These are phyloP conservation scores for Termitomyces sp. DNA, from an alignment of 768 basidiomycete species.

Conservation along the genomic window DNA sequence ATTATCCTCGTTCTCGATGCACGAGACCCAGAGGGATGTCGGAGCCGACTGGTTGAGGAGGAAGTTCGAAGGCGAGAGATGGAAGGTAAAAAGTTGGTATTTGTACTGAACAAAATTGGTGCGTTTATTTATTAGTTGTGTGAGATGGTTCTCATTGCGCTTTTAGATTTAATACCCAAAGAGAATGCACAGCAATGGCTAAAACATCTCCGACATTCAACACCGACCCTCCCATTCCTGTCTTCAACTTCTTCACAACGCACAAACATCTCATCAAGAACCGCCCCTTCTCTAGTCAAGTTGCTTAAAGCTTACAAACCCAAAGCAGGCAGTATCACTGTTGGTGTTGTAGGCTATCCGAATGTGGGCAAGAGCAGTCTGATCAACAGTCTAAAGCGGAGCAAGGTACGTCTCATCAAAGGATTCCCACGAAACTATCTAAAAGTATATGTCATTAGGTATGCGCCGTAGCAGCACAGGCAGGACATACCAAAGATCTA, in stretches of 20 bases:
- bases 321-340: constrained; percentile 64
- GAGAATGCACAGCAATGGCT: constrained; percentile 89
- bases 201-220: constrained; percentile 84
- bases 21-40: constrained; percentile 89
- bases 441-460: constrained; percentile 37
- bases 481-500: constrained; percentile 89
- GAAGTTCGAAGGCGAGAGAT: constrained; percentile 81
- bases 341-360: constrained; percentile 93
- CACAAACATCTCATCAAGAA: constrained; percentile 72
- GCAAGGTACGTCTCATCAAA: constrained; percentile 47
- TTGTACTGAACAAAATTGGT: constrained; percentile 98
- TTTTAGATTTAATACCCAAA: constrained; percentile 79
- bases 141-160: background rate
- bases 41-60: constrained; percentile 90
- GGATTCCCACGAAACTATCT: background rate
- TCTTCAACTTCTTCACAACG: constrained; percentile 73
- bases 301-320: constrained; percentile 82
- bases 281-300: constrained; percentile 71
- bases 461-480: constrained; percentile 92
- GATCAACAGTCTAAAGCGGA: constrained; percentile 87
- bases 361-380: constrained; percentile 96
- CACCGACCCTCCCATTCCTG: constrained; percentile 90
- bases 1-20: constrained; percentile 89
- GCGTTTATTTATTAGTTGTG: background rate
- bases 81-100: constrained; percentile 89